These are phyloP conservation scores for Artemisia argyi DNA, from an alignment of 129 eudicot species.

Conservation along the genomic window DNA sequence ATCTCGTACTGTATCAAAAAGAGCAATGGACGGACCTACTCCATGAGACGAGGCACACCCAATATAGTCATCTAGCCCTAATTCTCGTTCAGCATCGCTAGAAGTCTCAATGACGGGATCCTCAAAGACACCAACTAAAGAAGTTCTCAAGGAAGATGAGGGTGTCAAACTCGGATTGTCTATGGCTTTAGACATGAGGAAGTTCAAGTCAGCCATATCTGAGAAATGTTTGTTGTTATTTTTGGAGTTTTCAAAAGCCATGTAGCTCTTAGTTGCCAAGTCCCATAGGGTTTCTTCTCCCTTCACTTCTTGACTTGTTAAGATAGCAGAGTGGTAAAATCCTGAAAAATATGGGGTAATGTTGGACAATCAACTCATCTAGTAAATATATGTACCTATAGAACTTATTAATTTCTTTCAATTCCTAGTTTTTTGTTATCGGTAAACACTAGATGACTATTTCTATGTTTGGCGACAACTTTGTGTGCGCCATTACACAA, in stretches of 20 bases:
- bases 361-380: background rate
- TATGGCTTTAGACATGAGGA: slow-evolving; percentile 56
- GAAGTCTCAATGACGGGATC: slow-evolving; percentile 48
- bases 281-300: slow-evolving; percentile 59
- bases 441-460: no score
- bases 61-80: slow-evolving; percentile 50
- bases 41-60: slow-evolving; percentile 50
- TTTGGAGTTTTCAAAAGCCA: slow-evolving; percentile 32
- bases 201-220: slow-evolving; percentile 57
- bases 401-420: background rate
- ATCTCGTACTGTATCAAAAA: slow-evolving; percentile 44
- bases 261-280: slow-evolving; percentile 46
- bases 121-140: slow-evolving; percentile 50
- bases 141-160: slow-evolving; percentile 51
- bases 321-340: slow-evolving; percentile 60
- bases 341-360: slow-evolving; percentile 31
- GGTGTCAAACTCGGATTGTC: slow-evolving; percentile 56
- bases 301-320: slow-evolving; percentile 39
- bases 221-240: slow-evolving; percentile 52
- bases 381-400: background rate
- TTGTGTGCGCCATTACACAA: no score
- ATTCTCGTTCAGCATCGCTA: slow-evolving; percentile 22
- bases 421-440: background rate
- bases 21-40: slow-evolving; percentile 45
- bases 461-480: no score